These are phyloP conservation scores for Aphanoascus verrucosus DNA, from an alignment of 2,329 filamentous ascomycete genomes.

Conservation along the genomic window DNA sequence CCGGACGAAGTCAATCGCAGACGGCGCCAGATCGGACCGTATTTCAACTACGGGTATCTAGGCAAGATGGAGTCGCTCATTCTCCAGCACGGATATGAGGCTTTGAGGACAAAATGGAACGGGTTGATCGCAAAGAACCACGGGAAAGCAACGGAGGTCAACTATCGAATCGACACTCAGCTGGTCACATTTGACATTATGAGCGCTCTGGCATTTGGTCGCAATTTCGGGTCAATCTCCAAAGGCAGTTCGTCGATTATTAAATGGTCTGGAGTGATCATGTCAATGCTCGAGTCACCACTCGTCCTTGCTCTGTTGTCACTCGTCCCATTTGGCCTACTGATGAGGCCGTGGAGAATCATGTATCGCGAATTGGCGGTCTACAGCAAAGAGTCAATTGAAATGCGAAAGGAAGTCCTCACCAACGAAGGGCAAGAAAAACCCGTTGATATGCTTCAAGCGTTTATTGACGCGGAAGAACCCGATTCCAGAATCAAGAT, in stretches of 20 bases:
- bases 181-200: slow-evolving; percentile 8
- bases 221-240: not conserved
- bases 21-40: slow-evolving; percentile 3
- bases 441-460: slow-evolving; percentile 4
- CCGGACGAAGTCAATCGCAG: not conserved
- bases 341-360: slow-evolving; percentile 4
- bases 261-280: slow-evolving; percentile 5
- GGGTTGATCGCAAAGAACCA: not conserved
- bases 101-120: slow-evolving; percentile 3
- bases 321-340: slow-evolving; percentile 1
- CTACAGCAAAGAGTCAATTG: slow-evolving; percentile 1
- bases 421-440: not conserved
- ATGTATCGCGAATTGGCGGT: slow-evolving; percentile 4
- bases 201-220: slow-evolving; percentile 7
- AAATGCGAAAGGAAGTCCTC: not conserved
- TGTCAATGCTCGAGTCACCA: slow-evolving; percentile 1
- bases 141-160: slow-evolving; percentile 4
- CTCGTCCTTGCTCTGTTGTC: not conserved
- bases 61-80: slow-evolving; percentile 5
- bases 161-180: slow-evolving; percentile 7
- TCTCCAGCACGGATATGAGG: slow-evolving; percentile 1
- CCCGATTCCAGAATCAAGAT: slow-evolving; percentile 7
- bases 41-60: slow-evolving; percentile 4
- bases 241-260: slow-evolving; percentile 1
- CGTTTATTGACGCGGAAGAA: slow-evolving; percentile 5